phyloP scores from a whole-genome alignment of 805 yeast species.

The Metschnikowia shivogae region DNA sequence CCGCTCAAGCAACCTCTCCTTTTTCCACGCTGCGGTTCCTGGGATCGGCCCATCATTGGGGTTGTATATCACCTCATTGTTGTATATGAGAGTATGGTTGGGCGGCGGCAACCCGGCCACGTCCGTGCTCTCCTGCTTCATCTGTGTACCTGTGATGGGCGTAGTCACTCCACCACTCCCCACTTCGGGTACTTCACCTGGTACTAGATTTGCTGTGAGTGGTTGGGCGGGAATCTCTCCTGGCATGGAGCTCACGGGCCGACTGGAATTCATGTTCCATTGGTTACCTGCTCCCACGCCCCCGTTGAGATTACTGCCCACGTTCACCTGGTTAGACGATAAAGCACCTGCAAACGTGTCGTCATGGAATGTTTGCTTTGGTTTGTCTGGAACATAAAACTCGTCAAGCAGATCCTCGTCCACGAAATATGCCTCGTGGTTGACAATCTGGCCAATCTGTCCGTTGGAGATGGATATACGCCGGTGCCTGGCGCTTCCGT shows the following conservation, averaged over 20 bases:
- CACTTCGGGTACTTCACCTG: background rate
- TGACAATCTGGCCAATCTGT: slow-evolving; percentile 71
- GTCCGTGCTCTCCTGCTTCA: background rate
- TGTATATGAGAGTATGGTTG: slow-evolving; percentile 48
- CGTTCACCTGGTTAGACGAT: background rate
- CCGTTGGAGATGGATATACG: slow-evolving; percentile 82
- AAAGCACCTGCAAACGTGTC: background rate
- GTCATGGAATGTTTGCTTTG: background rate
- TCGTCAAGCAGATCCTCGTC: slow-evolving; percentile 25
- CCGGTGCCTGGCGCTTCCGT: slow-evolving; percentile 43
- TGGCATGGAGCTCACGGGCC: background rate
- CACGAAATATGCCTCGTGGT: slow-evolving; percentile 38
- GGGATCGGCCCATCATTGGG: slow-evolving; percentile 56
- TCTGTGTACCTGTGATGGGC: background rate
- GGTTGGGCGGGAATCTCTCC: background rate
- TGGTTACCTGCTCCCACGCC: background rate
- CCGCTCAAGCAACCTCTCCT: slow-evolving; percentile 54
- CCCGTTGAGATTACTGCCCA: background rate
- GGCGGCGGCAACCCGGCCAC: slow-evolving; percentile 47
- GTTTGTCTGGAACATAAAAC: slow-evolving; percentile 7
- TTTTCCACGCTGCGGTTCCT: slow-evolving; percentile 67
- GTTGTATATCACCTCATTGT: slow-evolving; percentile 51
- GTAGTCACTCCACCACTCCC: background rate
- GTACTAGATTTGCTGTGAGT: background rate
- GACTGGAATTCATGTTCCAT: background rate